Base-by-base conservation (phyloP, 2,329 filamentous ascomycete species). In the Ophiostoma triangulosporum region DNA sequence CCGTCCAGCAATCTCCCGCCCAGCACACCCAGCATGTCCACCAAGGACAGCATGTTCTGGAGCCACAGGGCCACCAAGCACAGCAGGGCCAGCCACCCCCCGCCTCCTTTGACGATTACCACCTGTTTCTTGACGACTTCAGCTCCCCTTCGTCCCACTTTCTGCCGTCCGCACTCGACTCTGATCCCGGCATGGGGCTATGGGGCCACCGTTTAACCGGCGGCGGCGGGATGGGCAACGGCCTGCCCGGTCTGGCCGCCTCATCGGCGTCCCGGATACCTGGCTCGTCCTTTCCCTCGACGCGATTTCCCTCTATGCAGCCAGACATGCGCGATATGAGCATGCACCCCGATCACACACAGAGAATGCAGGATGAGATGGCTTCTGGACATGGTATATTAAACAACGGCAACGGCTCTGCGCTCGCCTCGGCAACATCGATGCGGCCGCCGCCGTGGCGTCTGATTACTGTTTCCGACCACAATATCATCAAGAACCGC, bases 51-150 rank as follows among this genome's bases (percentile, higher is more conserved):
- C 43, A 46, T 29, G 15, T 17, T n/a, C n/a, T n/a, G n/a, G 31
- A 14, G 31, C 31, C 38, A 31, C 48, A 50, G 20, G 31, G 12
- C 2, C 48, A 36, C 2, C 48, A 50, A 12, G 11, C 9, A 11
- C 31, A 71, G 48, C 60, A 66, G 1, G 65, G 66, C 8, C 69
- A 71, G 49, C 65, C 66, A 0, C 66, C 68, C 3, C 62, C 64
- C 3, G 64, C 73, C 1, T 61, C 66, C 1, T 75, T 76, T 56
- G 75, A 80, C 54, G 76, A 78, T 58, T 80, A 80, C 57, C 77
- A 79, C 56, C 63, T 80, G 12, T 80, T 81, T 55, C 64, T 81
- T 51, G 78, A 81, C 61, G 77, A 81, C 50, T 76, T 77, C 5
- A 46, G 24, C 58, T 68, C 69, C 9, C 67, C 73, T 1, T 73